Percentiles rank a stretch among this genome's conserved stretches.
Evolutionary conservation across 208 protist species (phyloP).

Genomic region (Leishmania mexicana): DNA sequence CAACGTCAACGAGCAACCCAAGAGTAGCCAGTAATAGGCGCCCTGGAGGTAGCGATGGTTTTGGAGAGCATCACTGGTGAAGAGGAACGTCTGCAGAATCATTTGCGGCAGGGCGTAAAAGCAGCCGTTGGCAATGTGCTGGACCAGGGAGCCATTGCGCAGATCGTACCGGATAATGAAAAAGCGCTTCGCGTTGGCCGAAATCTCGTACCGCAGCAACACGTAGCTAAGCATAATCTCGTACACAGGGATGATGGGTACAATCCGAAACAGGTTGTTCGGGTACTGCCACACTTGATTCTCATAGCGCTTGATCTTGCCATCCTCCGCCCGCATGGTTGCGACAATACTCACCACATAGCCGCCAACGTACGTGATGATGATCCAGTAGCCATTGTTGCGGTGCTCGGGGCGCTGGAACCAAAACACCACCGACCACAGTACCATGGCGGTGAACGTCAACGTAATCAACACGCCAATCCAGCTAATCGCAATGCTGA

Average conservation of each 20-base stretch:
- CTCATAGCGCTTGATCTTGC: conserved; percentile 69
- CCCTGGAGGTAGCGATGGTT: not conserved
- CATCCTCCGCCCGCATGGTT: conserved; percentile 67
- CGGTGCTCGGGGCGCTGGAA: conserved; percentile 25
- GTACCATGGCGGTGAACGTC: conserved; percentile 44
- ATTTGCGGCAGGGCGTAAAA: conserved; percentile 76
- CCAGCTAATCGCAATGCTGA: conserved; percentile 56
- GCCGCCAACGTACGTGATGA: conserved; percentile 73
- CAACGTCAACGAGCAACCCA: conserved; percentile 32
- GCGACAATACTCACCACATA: conserved; percentile 71
- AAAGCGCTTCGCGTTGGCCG: conserved; percentile 46
- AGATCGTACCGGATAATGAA: conserved; percentile 87
- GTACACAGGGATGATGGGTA: conserved; percentile 77
- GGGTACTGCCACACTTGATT: conserved; percentile 70
- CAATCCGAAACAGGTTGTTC: conserved; percentile 63
- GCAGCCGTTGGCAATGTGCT: conserved; percentile 61
- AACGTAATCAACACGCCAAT: conserved; percentile 53
- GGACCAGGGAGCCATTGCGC: conserved; percentile 62
- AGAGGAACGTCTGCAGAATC: conserved; percentile 75
- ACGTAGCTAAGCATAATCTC: conserved; percentile 70
- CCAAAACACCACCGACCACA: conserved; percentile 70
- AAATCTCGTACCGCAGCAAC: conserved; percentile 64
- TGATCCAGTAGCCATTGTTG: conserved; percentile 78
- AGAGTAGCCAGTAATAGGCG: conserved; percentile 53
- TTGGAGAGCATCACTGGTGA: conserved; percentile 9